A percentile compares a stretch with the other conserved stretches of the same genome.
Evolutionary conservation across 805 yeast species (phyloP).

Genomic region (Candida rishiriensis): DNA sequence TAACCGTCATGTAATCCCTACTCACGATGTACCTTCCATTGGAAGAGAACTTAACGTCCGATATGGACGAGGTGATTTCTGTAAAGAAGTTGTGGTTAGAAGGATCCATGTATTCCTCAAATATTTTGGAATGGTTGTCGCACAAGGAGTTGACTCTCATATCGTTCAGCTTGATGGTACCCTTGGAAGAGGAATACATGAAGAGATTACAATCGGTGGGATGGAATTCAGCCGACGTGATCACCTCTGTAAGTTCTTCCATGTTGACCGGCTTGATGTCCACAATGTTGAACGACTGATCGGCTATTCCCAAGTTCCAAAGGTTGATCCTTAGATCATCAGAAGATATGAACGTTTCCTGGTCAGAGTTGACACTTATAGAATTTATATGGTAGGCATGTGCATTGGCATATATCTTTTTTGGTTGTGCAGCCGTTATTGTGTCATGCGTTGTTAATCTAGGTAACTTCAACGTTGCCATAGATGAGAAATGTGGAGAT

Average conservation of each 20-base stretch:
- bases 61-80: constrained; percentile 90
- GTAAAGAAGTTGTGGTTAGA: constrained; percentile 92
- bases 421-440: constrained; percentile 91
- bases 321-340: constrained; percentile 94
- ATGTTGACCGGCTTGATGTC: constrained; percentile 97
- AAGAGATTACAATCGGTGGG: constrained; percentile 88
- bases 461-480: constrained; percentile 64
- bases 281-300: constrained; percentile 93
- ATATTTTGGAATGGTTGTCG: constrained; percentile 80
- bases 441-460: constrained; percentile 90
- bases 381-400: constrained; percentile 98
- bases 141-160: constrained; percentile 95
- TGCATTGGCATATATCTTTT: constrained; percentile 87
- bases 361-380: constrained; percentile 89
- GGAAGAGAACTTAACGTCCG: constrained; percentile 87
- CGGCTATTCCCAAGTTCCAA: constrained; percentile 93
- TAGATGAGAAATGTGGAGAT: constrained; percentile 18
- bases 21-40: constrained; percentile 95
- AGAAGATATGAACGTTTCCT: constrained; percentile 87
- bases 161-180: constrained; percentile 91
- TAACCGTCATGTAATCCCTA: constrained; percentile 95
- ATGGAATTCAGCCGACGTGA: constrained; percentile 94
- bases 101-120: constrained; percentile 92
- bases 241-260: constrained; percentile 98
- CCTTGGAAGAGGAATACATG: constrained; percentile 94